Conservation (phyloP, 2,329 filamentous ascomycete species). For the Fusarium sp. region DNA sequence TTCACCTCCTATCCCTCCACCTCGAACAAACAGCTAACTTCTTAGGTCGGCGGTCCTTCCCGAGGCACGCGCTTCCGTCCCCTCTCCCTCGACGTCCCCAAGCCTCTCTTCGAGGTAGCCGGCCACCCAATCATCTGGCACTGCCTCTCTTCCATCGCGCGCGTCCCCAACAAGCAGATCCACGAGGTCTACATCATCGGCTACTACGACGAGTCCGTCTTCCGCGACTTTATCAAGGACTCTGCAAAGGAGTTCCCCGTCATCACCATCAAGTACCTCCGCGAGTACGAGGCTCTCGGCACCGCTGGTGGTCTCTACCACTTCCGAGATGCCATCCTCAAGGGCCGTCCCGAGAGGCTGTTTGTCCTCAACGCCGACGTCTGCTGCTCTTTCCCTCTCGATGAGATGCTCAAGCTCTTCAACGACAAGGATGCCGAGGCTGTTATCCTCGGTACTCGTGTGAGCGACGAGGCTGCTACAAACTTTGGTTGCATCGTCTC, state of each 20-base stretch:
- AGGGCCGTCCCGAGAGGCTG: slow-evolving; percentile 92
- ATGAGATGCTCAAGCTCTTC: slow-evolving; percentile 94
- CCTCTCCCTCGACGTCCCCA: slow-evolving; percentile 93
- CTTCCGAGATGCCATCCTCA: slow-evolving; percentile 98
- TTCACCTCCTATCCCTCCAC: slow-evolving; percentile 15
- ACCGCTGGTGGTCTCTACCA: slow-evolving; percentile 98
- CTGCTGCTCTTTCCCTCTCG: slow-evolving; percentile 97
- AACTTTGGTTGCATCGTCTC: slow-evolving; percentile 99
- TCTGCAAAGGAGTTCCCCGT: slow-evolving; percentile 85
- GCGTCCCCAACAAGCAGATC: slow-evolving; percentile 82
- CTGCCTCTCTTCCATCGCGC: slow-evolving; percentile 91
- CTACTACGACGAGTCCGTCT: slow-evolving; percentile 97
- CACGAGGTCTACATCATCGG: slow-evolving; percentile 98
- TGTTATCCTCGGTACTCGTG: slow-evolving; percentile 92
- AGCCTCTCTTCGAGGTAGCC: slow-evolving; percentile 98
- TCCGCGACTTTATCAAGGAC: slow-evolving; percentile 98
- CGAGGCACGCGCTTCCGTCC: slow-evolving; percentile 96
- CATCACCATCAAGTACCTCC: slow-evolving; percentile 89
- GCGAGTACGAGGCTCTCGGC: slow-evolving; percentile 96
- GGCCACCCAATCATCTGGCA: slow-evolving; percentile 99
- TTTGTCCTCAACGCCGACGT: slow-evolving; percentile 99
- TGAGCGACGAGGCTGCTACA: slow-evolving; percentile 88
- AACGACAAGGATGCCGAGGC: slow-evolving; percentile 96
- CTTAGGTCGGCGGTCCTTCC: slow-evolving; percentile 91
- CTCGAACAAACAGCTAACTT: slow-evolving; percentile 24